Percentiles rank a stretch among this genome's conserved stretches.
phyloP scores from a whole-genome alignment of 2,329 filamentous ascomycete genomes.

The Magnaporthiopsis incrustans region DNA sequence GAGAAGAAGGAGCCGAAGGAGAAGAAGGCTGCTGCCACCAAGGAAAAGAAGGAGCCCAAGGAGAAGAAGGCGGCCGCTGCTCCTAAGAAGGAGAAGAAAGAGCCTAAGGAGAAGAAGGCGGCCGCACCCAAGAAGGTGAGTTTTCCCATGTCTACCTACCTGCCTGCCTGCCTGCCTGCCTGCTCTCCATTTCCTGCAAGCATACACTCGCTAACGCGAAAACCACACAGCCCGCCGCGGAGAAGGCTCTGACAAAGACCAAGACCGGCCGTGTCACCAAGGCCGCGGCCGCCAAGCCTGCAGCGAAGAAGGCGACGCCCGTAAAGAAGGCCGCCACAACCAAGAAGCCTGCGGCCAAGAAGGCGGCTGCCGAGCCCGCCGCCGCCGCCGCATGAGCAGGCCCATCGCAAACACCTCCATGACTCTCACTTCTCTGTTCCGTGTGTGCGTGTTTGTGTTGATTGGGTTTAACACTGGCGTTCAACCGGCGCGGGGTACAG shows the following conservation, averaged over 20 bases:
- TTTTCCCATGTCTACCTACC: too few relatives aligned
- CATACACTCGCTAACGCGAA: conserved; percentile 27
- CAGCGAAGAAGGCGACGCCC: background rate
- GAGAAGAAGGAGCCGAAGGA: conserved; percentile 38
- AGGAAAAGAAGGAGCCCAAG: conserved; percentile 37
- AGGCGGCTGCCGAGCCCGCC: background rate
- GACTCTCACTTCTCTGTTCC: too few relatives aligned
- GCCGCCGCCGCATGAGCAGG: conserved; percentile 1
- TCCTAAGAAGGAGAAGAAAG: conserved; percentile 40
- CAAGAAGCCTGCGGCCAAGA: too few relatives aligned
- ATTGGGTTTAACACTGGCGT: too few relatives aligned
- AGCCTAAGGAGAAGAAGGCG: conserved; percentile 30
- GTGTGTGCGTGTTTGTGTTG: too few relatives aligned
- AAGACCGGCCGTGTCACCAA: conserved; percentile 73
- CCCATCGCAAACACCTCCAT: too few relatives aligned
- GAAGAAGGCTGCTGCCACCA: conserved; percentile 33
- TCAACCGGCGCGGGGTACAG: too few relatives aligned
- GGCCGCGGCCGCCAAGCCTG: conserved; percentile 2
- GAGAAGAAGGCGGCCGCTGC: conserved; percentile 28
- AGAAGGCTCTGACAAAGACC: conserved; percentile 65
- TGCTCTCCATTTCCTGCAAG: too few relatives aligned
- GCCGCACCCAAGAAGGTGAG: background rate
- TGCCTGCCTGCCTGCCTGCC: too few relatives aligned
- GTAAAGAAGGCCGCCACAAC: conserved; percentile 1
- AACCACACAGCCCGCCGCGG: conserved; percentile 35